A percentile compares a stretch with the other conserved stretches of the same genome.
These are phyloP conservation scores for Cordyceps fumosorosea DNA, from an alignment of 2,329 filamentous ascomycete species.

Conservation along the genomic window DNA sequence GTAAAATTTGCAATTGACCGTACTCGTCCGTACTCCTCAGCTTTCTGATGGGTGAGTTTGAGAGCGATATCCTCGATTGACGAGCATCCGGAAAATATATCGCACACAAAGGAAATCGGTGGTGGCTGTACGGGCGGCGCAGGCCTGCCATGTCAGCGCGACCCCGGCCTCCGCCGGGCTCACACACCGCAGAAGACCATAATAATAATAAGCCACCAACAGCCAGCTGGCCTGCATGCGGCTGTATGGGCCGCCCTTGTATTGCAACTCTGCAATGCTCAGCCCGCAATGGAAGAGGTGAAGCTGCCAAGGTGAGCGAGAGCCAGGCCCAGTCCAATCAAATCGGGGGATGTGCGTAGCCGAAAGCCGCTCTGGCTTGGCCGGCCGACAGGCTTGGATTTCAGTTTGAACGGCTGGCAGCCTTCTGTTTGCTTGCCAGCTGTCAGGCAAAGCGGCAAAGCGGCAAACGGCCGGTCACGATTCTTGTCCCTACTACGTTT, in stretches of 20 bases:
- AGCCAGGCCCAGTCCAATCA: neutral
- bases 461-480: neutral
- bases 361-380: conserved; percentile 3
- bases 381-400: neutral
- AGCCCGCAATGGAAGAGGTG: neutral
- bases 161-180: neutral
- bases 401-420: neutral
- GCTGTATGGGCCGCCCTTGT: neutral
- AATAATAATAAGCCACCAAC: no score
- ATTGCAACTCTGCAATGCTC: neutral
- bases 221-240: neutral
- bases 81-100: neutral
- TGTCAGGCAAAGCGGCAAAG: neutral
- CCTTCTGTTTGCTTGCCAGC: neutral
- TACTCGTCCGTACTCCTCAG: no score
- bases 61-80: no score
- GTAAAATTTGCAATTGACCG: no score
- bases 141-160: neutral
- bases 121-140: conserved; percentile 3
- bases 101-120: neutral
- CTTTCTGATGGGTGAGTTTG: no score
- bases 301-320: neutral
- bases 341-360: neutral
- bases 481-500: neutral
- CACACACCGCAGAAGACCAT: neutral